Evolutionary conservation across 768 basidiomycete species (phyloP).

Genomic region (Pluteus cervinus): DNA sequence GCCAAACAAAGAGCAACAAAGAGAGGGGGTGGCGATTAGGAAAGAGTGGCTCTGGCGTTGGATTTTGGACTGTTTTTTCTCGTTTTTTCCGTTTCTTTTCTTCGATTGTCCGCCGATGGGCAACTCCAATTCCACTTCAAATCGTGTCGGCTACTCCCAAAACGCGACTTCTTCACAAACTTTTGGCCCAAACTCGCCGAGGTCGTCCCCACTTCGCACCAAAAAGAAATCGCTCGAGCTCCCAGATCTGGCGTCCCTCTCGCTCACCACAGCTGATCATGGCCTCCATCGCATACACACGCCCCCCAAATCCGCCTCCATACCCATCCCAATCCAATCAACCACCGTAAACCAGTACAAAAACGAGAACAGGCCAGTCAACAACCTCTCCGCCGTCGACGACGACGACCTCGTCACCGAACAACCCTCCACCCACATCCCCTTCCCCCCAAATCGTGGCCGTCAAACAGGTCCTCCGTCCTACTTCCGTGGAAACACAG

Average conservation of each 20-base stretch:
- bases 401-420: conserved; percentile 23
- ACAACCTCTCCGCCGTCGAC: conserved; percentile 24
- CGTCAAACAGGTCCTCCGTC: no score
- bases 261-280: conserved; percentile 15
- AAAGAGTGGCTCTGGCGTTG: conserved; percentile 3
- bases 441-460: conserved; percentile 9
- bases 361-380: conserved; percentile 12
- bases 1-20: conserved; percentile 1
- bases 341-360: conserved; percentile 15
- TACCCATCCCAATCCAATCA: conserved; percentile 30
- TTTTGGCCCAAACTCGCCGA: conserved; percentile 10
- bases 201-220: conserved; percentile 47
- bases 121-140: conserved; percentile 16
- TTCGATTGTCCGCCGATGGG: conserved; percentile 10
- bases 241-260: conserved; percentile 54
- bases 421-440: conserved; percentile 15
- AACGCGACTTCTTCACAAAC: conserved; percentile 5
- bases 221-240: conserved; percentile 75
- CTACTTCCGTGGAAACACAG: no score
- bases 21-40: no score
- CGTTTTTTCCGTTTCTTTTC: not conserved
- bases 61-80: not conserved
- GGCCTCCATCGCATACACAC: conserved; percentile 10
- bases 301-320: conserved; percentile 27
- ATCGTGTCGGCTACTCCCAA: no score